phyloP scores from a whole-genome alignment of 805 yeast species.

The Tetrapisispora taiwanensis region DNA sequence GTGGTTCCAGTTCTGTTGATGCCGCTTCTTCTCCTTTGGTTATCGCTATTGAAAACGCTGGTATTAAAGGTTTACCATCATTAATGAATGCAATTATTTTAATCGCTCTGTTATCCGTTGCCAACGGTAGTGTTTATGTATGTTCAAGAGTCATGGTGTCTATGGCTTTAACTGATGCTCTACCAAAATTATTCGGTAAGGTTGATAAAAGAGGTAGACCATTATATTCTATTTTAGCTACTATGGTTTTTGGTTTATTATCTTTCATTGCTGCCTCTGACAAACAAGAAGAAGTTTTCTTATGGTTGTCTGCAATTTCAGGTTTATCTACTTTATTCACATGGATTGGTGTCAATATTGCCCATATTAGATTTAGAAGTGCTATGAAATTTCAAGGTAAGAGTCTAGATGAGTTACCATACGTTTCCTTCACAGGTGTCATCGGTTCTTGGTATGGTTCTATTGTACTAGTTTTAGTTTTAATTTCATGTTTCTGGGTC shows the following conservation, averaged over 20 bases:
- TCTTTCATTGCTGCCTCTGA: slow-evolving; percentile 45
- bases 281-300: slow-evolving; percentile 39
- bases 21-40: slow-evolving; percentile 68
- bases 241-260: slow-evolving; percentile 46
- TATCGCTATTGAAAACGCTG: slow-evolving; percentile 57
- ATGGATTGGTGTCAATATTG: slow-evolving; percentile 43
- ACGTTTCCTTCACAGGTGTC: slow-evolving; percentile 52
- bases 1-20: slow-evolving; percentile 40
- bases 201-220: slow-evolving; percentile 77
- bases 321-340: slow-evolving; percentile 44
- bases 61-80: slow-evolving; percentile 56
- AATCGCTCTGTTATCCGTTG: slow-evolving; percentile 62
- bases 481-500: slow-evolving; percentile 69
- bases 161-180: slow-evolving; percentile 54
- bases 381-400: slow-evolving; percentile 50
- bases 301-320: slow-evolving; percentile 46
- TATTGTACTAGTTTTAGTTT: slow-evolving; percentile 41
- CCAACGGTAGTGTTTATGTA: slow-evolving; percentile 61
- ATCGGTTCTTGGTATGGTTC: slow-evolving; percentile 54
- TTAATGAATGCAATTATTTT: slow-evolving; percentile 62
- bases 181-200: slow-evolving; percentile 52
- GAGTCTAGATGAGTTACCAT: slow-evolving; percentile 50
- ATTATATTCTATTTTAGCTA: slow-evolving; percentile 47
- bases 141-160: slow-evolving; percentile 61
- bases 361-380: slow-evolving; percentile 44